phyloP scores from a whole-genome alignment of 2,329 filamentous ascomycete species.

The Xylariales sp. region DNA sequence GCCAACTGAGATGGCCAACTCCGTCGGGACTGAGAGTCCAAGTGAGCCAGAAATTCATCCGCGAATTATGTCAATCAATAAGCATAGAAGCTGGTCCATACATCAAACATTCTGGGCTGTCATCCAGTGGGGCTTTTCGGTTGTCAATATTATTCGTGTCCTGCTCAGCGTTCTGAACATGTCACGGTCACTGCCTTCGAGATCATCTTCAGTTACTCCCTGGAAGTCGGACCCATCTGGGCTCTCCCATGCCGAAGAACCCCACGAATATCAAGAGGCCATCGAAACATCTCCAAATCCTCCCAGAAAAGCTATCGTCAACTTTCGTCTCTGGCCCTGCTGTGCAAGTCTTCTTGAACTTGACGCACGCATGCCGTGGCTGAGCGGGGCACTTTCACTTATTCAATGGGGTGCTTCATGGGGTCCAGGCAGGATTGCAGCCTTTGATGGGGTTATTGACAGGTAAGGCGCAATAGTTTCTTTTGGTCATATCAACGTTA shows the following conservation, averaged over 20 bases:
- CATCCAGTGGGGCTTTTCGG: conserved; percentile 50
- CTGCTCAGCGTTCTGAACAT: conserved; percentile 60
- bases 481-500: too few relatives aligned
- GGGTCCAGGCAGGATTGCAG: conserved; percentile 72
- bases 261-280: conserved; percentile 11
- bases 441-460: conserved; percentile 75
- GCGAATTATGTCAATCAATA: conserved; percentile 7
- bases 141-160: conserved; percentile 62
- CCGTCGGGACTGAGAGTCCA: too few relatives aligned
- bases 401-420: conserved; percentile 68
- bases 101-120: conserved; percentile 50
- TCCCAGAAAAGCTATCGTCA: conserved; percentile 61
- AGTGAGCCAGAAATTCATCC: not conserved
- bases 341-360: conserved; percentile 69
- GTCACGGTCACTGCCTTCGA: conserved; percentile 62
- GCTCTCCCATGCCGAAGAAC: conserved; percentile 18
- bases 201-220: conserved; percentile 24
- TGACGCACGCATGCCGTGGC: conserved; percentile 84
- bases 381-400: conserved; percentile 70
- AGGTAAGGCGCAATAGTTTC: conserved; percentile 64
- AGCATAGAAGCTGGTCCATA: conserved; percentile 30
- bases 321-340: conserved; percentile 75
- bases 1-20: conserved; percentile 9
- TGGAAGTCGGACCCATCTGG: conserved; percentile 18
- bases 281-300: conserved; percentile 14